phyloP scores from a whole-genome alignment of 352 stramenopile species.

The Phytopythium aichiense region DNA sequence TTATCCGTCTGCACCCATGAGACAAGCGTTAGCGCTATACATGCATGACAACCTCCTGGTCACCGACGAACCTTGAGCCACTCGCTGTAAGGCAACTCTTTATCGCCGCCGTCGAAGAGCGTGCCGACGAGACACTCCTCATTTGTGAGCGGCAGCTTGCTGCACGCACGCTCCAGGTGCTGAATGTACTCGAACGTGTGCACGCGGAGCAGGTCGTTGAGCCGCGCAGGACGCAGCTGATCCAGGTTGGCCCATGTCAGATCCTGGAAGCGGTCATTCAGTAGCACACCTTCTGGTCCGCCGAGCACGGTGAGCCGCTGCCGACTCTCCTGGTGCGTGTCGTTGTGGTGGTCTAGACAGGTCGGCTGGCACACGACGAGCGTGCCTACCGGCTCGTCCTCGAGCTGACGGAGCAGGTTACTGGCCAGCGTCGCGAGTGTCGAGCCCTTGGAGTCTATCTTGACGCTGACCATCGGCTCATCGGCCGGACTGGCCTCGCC shows the following conservation, averaged over 20 bases:
- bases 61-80: constrained; percentile 35
- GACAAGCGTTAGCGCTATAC: no score
- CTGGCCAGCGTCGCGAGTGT: constrained; percentile 21
- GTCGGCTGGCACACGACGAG: constrained; percentile 66
- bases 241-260: constrained; percentile 59
- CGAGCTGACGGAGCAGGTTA: constrained; percentile 20
- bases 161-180: constrained; percentile 42
- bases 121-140: constrained; percentile 37
- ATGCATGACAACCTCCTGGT: no score
- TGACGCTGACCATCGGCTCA: not conserved
- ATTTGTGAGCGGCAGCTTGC: constrained; percentile 39
- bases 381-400: constrained; percentile 29
- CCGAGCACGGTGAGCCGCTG: constrained; percentile 49
- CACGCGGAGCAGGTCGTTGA: constrained; percentile 58
- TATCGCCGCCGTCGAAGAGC: constrained; percentile 25
- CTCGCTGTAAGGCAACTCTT: constrained; percentile 30
- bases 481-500: not conserved
- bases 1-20: constrained; percentile 27
- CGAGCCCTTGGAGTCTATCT: constrained; percentile 8
- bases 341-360: constrained; percentile 72
- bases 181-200: constrained; percentile 64
- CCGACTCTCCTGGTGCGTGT: constrained; percentile 68
- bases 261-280: constrained; percentile 55
- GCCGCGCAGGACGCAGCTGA: constrained; percentile 40
- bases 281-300: constrained; percentile 56